Evolutionary conservation across 805 yeast genomes (phyloP), one percentile per base, ranked within the genome.

Genomic region (Saccharomycopsis babjevae): DNA sequence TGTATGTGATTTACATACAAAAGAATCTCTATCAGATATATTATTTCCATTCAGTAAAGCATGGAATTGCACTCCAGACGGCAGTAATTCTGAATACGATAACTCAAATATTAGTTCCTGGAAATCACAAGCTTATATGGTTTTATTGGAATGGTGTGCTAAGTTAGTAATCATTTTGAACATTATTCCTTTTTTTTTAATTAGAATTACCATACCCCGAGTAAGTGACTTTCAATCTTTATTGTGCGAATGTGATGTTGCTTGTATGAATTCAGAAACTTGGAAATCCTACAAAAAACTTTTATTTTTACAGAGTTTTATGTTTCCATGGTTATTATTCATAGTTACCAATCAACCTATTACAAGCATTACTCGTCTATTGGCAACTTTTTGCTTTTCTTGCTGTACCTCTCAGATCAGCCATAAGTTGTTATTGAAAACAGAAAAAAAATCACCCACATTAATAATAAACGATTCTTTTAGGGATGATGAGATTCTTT

Each of bases 181-280:
- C 32, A 20, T 43, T n/a, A 46, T 61, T 38, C 64, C 64, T 6
- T 58, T 43, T 56, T 61, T 61, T 20, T 20, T 61, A 8, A 39
- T 61, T 16, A 40, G 46, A 25, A 25, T 57, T 5, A 59, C 61
- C 3, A 54, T 56, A 18, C 64, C 64, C n/a, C 18, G 61, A 25
- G 28, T 40, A 38, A 50, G 18, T 25, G 52, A 46, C 8, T 46
- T 46, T 7, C 25, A 46, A 25, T 32, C 38, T 25, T 28, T 42
- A 42, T 25, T 46, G 16, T 46, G 52, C 22, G 52, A 46, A 13
- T 46, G 52, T 8, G 52, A 46, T 10, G 5, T 22, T 11, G 16
- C 15, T 8, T 13, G 16, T 8, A 15, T 10, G 5, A 46, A 13
- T 22, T 46, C 25, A 22, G 28, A 25, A 25, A 22, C 32, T 22